Evolutionary conservation across 2,329 filamentous ascomycete species (phyloP).

Genomic region (Ascochyta lentis): DNA sequence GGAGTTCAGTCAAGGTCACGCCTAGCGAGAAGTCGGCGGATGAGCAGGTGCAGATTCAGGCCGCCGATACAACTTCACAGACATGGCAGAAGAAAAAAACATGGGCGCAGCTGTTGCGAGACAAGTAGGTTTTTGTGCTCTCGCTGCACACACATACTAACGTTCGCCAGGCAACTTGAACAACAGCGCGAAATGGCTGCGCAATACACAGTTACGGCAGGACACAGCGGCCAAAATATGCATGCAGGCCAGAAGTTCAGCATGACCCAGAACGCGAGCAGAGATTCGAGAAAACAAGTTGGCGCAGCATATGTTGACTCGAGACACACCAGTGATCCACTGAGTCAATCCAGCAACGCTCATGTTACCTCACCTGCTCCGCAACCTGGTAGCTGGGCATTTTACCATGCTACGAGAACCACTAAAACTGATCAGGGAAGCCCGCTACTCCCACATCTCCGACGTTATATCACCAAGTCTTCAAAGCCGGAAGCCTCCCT

Average conservation of each 20-base stretch:
- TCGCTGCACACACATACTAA: too few species aligned
- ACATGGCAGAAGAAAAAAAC: not conserved
- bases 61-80: not conserved
- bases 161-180: too few species aligned
- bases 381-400: too few species aligned
- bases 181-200: too few species aligned
- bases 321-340: too few species aligned
- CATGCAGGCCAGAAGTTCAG: not conserved
- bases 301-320: too few species aligned
- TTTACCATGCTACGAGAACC: too few species aligned
- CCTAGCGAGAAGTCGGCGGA: not conserved
- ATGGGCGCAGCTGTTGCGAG: too few species aligned
- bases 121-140: too few species aligned
- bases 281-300: too few species aligned
- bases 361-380: too few species aligned
- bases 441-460: not conserved
- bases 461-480: not conserved
- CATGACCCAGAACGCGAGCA: not conserved
- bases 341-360: too few species aligned
- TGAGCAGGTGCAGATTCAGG: not conserved
- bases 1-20: not conserved
- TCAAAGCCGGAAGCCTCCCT: not conserved
- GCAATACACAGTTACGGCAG: not conserved
- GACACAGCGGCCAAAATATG: not conserved
- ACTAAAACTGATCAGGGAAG: not conserved